Evolutionary conservation across 2,329 filamentous ascomycete species (phyloP).

Genomic region (Lojkania enalia): DNA sequence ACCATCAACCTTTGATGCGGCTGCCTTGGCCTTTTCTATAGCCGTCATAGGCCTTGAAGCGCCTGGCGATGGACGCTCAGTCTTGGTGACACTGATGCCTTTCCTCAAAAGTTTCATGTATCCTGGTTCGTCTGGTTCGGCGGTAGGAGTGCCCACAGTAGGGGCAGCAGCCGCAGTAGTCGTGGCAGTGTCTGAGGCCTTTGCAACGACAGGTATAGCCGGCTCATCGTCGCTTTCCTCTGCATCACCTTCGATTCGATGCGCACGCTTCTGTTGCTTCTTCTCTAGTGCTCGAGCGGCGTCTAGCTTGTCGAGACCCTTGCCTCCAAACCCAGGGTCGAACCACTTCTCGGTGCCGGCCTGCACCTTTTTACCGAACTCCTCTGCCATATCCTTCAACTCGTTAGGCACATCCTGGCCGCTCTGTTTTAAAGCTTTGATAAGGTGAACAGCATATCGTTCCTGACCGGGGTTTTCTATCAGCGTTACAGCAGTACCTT

Average conservation of each 20-base stretch:
- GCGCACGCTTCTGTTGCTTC: slow-evolving; percentile 71
- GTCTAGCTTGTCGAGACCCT: slow-evolving; percentile 88
- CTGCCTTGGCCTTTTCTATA: slow-evolving; percentile 84
- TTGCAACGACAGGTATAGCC: slow-evolving; percentile 59
- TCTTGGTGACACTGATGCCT: slow-evolving; percentile 74
- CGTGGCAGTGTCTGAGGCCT: slow-evolving; percentile 48
- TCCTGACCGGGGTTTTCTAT: slow-evolving; percentile 91
- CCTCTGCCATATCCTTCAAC: slow-evolving; percentile 62
- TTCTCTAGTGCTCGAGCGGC: slow-evolving; percentile 87
- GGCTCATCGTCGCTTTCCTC: slow-evolving; percentile 72
- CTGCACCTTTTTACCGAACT: slow-evolving; percentile 88
- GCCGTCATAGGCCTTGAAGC: slow-evolving; percentile 60
- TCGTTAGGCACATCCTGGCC: slow-evolving; percentile 78
- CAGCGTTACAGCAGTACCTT: slow-evolving; percentile 91
- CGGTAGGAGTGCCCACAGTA: slow-evolving; percentile 29
- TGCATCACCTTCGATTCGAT: slow-evolving; percentile 87
- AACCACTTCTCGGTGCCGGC: slow-evolving; percentile 84
- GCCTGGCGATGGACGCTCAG: slow-evolving; percentile 57
- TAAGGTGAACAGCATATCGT: slow-evolving; percentile 83
- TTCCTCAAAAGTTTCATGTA: slow-evolving; percentile 57
- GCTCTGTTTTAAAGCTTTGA: slow-evolving; percentile 90
- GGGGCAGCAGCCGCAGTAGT: slow-evolving; percentile 49
- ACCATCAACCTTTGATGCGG: slow-evolving; percentile 86
- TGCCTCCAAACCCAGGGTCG: slow-evolving; percentile 88
- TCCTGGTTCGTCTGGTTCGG: slow-evolving; percentile 28